phyloP scores from a whole-genome alignment of 1,284 basidiomycete species.

The Ustilago crameri region DNA sequence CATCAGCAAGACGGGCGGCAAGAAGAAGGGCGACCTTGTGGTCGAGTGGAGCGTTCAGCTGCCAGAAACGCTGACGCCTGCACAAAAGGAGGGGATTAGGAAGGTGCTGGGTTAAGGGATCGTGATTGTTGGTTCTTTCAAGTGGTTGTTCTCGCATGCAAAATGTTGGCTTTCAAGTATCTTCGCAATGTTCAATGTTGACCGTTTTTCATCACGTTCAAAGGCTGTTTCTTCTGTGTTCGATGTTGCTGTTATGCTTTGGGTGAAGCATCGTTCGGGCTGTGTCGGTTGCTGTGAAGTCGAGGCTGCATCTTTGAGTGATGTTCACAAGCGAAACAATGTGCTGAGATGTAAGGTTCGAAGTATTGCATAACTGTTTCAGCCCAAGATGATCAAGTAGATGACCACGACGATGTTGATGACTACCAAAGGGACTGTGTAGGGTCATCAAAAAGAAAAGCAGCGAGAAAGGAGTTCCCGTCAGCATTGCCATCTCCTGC shows the following conservation, averaged over 20 bases:
- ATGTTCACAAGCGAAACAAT: too few species aligned
- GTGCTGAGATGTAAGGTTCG: too few species aligned
- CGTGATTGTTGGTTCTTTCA: too few species aligned
- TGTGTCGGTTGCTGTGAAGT: too few species aligned
- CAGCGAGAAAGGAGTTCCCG: not conserved
- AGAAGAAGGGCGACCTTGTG: slow-evolving; percentile 63
- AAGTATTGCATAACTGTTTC: not conserved
- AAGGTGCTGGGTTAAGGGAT: slow-evolving; percentile 41
- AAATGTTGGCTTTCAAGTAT: not conserved
- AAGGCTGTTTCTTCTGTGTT: too few species aligned
- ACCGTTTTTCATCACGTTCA: too few species aligned
- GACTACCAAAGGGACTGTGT: slow-evolving; percentile 55
- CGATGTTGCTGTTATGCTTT: too few species aligned
- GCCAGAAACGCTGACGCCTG: slow-evolving; percentile 53
- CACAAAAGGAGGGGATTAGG: slow-evolving; percentile 55
- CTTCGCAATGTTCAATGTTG: too few species aligned
- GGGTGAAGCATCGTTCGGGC: too few species aligned
- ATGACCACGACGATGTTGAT: slow-evolving; percentile 61
- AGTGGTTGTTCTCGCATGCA: too few species aligned
- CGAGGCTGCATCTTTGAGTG: not conserved
- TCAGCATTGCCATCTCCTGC: too few species aligned
- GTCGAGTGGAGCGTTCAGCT: slow-evolving; percentile 64
- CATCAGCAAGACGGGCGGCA: slow-evolving; percentile 61
- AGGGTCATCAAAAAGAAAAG: not conserved
- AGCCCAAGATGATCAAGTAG: slow-evolving; percentile 55